A percentile compares a stretch with the other conserved stretches of the same genome.
Conservation (phyloP, 139 green algal genomes). For the Tetradesmus obliquus region DNA sequence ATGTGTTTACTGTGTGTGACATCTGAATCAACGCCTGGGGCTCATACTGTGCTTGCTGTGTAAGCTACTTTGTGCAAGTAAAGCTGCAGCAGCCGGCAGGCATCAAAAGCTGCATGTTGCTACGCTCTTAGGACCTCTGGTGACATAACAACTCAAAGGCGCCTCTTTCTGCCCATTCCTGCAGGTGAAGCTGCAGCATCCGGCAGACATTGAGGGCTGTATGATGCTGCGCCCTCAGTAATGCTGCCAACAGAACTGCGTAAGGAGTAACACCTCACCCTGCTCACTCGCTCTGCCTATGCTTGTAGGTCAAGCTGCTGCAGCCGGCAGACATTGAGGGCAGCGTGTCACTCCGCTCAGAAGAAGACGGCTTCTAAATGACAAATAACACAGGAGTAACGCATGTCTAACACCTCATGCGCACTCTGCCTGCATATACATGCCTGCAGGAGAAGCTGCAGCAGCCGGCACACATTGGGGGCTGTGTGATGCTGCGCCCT, state of each 20-base stretch:
- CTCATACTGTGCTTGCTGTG: too few species aligned
- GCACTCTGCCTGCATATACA: too few species aligned
- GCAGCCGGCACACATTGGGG: conserved; percentile 64
- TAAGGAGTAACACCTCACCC: too few species aligned
- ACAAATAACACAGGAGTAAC: too few species aligned
- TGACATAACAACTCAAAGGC: too few species aligned
- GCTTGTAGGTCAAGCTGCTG: conserved; percentile 58
- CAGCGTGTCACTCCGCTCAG: conserved; percentile 62
- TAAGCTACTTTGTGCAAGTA: not conserved
- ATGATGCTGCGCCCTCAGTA: too few species aligned
- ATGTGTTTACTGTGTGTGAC: too few species aligned
- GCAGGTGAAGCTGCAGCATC: conserved; percentile 62
- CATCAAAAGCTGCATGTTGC: not conserved
- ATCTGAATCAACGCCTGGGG: too few species aligned
- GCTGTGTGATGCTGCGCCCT: too few species aligned
- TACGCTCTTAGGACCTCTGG: not conserved
- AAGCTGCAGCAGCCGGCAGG: not conserved
- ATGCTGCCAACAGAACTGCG: conserved; percentile 56
- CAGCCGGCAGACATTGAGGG: conserved; percentile 66
- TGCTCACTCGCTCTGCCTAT: not conserved
- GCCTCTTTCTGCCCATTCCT: not conserved
- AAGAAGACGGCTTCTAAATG: conserved; percentile 71
- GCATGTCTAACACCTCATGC: too few species aligned
- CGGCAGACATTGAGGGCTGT: conserved; percentile 68
- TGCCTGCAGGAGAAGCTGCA: conserved; percentile 64